Conservation (phyloP, 371 early-diverging fungal species). For the Parasitella parasitica region DNA sequence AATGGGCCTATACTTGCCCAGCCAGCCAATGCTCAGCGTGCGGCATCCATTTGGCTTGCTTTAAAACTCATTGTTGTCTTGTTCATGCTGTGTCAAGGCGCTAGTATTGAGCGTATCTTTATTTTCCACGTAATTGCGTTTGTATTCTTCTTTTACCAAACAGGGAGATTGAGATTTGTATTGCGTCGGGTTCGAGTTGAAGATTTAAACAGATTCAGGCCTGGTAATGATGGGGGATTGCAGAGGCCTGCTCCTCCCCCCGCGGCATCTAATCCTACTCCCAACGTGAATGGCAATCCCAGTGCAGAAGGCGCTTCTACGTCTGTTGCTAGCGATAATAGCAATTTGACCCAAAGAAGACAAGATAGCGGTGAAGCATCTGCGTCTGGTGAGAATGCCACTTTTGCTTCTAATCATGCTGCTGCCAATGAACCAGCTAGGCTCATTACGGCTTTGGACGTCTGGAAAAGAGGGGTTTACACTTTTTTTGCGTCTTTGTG, state of each 20-base stretch:
- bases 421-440: neutral
- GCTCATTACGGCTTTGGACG: conserved; percentile 14
- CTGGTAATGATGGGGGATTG: neutral
- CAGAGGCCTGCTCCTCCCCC: neutral
- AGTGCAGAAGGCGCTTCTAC: neutral
- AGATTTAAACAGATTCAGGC: conserved; percentile 18
- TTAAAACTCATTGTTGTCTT: conserved; percentile 37
- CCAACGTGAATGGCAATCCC: neutral
- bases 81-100: conserved; percentile 45
- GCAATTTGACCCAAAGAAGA: neutral
- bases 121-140: conserved; percentile 40
- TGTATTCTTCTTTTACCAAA: conserved; percentile 45
- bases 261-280: neutral
- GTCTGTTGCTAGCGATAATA: neutral
- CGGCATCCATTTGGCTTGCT: conserved; percentile 40
- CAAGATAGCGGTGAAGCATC: neutral
- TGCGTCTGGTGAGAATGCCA: neutral
- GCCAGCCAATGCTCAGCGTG: conserved; percentile 18
- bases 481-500: conserved; percentile 46
- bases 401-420: neutral
- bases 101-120: conserved; percentile 39
- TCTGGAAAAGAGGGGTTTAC: conserved; percentile 36
- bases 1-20: conserved; percentile 1
- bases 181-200: conserved; percentile 32
- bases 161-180: conserved; percentile 42